phyloP scores from a whole-genome alignment of 768 basidiomycete genomes.

The Infundibulicybe gibba region DNA sequence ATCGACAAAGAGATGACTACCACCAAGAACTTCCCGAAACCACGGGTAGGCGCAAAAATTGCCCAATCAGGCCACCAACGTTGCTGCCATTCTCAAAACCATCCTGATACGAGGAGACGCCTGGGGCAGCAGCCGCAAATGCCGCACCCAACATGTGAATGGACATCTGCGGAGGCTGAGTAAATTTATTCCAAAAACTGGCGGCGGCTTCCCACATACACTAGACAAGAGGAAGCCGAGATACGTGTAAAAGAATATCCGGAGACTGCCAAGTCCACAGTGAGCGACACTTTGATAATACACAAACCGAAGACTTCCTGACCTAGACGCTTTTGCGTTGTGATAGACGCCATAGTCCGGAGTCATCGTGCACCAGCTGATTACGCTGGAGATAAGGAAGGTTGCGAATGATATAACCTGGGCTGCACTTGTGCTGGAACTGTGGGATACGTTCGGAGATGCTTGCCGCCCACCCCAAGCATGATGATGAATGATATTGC shows the following conservation, averaged over 20 bases:
- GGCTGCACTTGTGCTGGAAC: conserved; percentile 22
- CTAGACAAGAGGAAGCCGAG: conserved; percentile 58
- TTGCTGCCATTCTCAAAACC: conserved; percentile 51
- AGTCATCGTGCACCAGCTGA: conserved; percentile 41
- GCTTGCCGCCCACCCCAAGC: conserved; percentile 32
- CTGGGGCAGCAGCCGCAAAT: conserved; percentile 52
- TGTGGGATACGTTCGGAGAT: not conserved
- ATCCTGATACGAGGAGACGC: conserved; percentile 49
- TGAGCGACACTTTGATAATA: not conserved
- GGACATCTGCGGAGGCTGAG: conserved; percentile 32
- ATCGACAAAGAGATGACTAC: conserved; percentile 75
- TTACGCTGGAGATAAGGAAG: conserved; percentile 30
- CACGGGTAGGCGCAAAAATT: conserved; percentile 54
- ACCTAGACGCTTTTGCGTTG: conserved; percentile 27
- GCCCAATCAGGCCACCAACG: conserved; percentile 64
- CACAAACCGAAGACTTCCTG: not conserved
- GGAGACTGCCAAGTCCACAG: conserved; percentile 29
- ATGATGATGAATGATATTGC: conserved; percentile 59
- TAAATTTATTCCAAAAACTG: not conserved
- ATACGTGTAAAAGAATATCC: conserved; percentile 64
- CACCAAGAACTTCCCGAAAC: conserved; percentile 69
- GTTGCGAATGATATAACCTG: conserved; percentile 31
- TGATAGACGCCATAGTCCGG: conserved; percentile 46
- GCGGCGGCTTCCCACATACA: conserved; percentile 30
- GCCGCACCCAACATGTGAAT: conserved; percentile 63